These are phyloP conservation scores for Fusarium sp. DNA, from an alignment of 2,329 filamentous ascomycete species.

Conservation along the genomic window DNA sequence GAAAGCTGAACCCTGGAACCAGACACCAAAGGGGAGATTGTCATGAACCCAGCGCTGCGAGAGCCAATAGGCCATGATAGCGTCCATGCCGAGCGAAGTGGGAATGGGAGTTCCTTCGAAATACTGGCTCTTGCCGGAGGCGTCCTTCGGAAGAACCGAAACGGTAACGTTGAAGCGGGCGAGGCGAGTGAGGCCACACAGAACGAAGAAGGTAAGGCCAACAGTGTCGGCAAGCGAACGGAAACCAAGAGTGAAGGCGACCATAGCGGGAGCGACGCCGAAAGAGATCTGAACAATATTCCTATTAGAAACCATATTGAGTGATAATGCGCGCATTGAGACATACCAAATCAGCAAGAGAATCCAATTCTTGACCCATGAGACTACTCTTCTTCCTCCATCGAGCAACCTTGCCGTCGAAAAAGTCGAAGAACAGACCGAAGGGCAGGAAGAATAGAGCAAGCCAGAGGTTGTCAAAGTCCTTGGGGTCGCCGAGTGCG, in stretches of 20 bases:
- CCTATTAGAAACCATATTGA: slow-evolving; percentile 15
- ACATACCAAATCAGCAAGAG: slow-evolving; percentile 89
- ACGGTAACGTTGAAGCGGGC: slow-evolving; percentile 99
- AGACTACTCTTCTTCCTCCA: slow-evolving; percentile 97
- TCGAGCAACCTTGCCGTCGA: slow-evolving; percentile 95
- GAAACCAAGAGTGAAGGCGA: slow-evolving; percentile 89
- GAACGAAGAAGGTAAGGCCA: slow-evolving; percentile 86
- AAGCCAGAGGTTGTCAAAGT: slow-evolving; percentile 78
- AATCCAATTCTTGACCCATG: slow-evolving; percentile 98
- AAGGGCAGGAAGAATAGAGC: slow-evolving; percentile 91
- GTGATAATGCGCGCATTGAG: slow-evolving; percentile 4
- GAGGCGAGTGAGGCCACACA: slow-evolving; percentile 91
- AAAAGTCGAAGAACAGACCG: slow-evolving; percentile 96
- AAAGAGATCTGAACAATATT: slow-evolving; percentile 81
- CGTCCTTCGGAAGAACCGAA: slow-evolving; percentile 88
- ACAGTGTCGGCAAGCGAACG: slow-evolving; percentile 87
- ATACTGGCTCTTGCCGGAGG: slow-evolving; percentile 89
- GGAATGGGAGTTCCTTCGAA: slow-evolving; percentile 98
- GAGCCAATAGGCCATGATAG: slow-evolving; percentile 90
- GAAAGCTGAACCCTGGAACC: slow-evolving; percentile 72
- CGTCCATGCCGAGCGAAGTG: slow-evolving; percentile 83
- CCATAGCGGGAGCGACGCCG: slow-evolving; percentile 87
- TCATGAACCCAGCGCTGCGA: slow-evolving; percentile 82
- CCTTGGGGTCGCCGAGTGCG: slow-evolving; percentile 77
- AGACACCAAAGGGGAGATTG: slow-evolving; percentile 79